Evolutionary conservation across 2,329 filamentous ascomycete species (phyloP).

Genomic region (Nigrospora oryzae): DNA sequence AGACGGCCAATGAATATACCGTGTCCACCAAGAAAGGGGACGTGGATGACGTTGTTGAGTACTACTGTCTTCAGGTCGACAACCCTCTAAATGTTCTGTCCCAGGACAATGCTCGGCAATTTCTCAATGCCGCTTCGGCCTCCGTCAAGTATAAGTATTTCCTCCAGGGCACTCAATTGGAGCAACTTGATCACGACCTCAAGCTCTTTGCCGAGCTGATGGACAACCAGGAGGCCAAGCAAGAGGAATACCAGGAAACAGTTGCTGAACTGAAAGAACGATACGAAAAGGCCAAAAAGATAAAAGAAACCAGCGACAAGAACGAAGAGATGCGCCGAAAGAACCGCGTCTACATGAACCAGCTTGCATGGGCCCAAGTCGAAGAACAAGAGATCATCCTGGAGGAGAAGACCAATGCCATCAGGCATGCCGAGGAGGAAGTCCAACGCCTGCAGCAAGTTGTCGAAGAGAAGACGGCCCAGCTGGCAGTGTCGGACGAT

Average conservation of each 20-base stretch:
- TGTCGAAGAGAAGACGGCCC: slow-evolving; percentile 37
- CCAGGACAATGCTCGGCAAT: slow-evolving; percentile 90
- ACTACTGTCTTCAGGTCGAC: slow-evolving; percentile 87
- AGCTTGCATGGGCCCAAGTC: slow-evolving; percentile 85
- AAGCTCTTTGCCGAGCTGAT: slow-evolving; percentile 71
- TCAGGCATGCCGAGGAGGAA: slow-evolving; percentile 20
- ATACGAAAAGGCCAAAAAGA: slow-evolving; percentile 52
- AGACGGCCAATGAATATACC: slow-evolving; percentile 58
- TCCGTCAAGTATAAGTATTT: slow-evolving; percentile 94
- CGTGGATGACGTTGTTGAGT: slow-evolving; percentile 88
- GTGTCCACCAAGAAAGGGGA: slow-evolving; percentile 80
- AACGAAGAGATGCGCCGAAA: slow-evolving; percentile 57
- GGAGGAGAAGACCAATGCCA: slow-evolving; percentile 17
- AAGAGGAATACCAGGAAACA: slow-evolving; percentile 53
- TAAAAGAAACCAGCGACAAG: slow-evolving; percentile 57
- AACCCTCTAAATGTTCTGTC: slow-evolving; percentile 95
- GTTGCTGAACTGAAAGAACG: slow-evolving; percentile 50
- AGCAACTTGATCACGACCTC: slow-evolving; percentile 89
- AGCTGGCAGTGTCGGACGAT: slow-evolving; percentile 37
- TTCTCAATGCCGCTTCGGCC: slow-evolving; percentile 76
- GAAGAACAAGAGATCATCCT: slow-evolving; percentile 59
- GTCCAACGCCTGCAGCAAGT: slow-evolving; percentile 24
- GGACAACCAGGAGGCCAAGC: slow-evolving; percentile 60
- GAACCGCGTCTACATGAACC: slow-evolving; percentile 48
- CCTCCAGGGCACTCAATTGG: slow-evolving; percentile 85